Evolutionary conservation across 768 basidiomycete genomes (phyloP).

Genomic region (Lactarius evosmus): DNA sequence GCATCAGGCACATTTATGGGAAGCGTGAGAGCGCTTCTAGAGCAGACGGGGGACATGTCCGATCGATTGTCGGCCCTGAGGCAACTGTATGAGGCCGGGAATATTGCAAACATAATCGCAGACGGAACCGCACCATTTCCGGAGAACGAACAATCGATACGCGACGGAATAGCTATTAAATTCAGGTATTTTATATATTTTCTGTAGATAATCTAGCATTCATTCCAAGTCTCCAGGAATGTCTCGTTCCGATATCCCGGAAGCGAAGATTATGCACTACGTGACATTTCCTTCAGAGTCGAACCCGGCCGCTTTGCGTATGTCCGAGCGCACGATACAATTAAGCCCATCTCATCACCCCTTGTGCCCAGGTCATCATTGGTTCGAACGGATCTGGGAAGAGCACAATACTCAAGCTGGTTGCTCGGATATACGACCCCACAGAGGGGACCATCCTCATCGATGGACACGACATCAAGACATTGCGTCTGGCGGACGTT

Average conservation of each 20-base stretch:
- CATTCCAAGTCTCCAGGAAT: conserved; percentile 40
- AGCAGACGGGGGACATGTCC: conserved; percentile 53
- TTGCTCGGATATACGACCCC: conserved; percentile 67
- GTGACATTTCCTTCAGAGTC: conserved; percentile 67
- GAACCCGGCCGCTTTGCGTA: conserved; percentile 68
- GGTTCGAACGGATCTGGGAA: conserved; percentile 78
- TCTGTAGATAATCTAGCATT: conserved; percentile 30
- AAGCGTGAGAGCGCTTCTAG: conserved; percentile 47
- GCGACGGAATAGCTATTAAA: conserved; percentile 48
- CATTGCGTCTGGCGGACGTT: conserved; percentile 59
- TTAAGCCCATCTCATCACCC: not conserved
- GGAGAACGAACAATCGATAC: conserved; percentile 19
- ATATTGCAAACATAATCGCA: conserved; percentile 55
- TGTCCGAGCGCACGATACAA: conserved; percentile 29
- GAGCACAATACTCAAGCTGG: conserved; percentile 74
- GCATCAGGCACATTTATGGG: conserved; percentile 50
- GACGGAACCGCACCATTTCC: conserved; percentile 50
- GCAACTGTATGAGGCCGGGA: conserved; percentile 60
- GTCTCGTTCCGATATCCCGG: conserved; percentile 72
- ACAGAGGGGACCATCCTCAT: conserved; percentile 67
- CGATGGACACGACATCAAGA: conserved; percentile 59
- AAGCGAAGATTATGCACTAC: conserved; percentile 50
- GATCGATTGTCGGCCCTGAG: conserved; percentile 53
- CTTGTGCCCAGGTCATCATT: conserved; percentile 58
- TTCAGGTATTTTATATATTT: conserved; percentile 45